Conservation (phyloP, 2,329 filamentous ascomycete species). For the Calonectria leucothoes region DNA sequence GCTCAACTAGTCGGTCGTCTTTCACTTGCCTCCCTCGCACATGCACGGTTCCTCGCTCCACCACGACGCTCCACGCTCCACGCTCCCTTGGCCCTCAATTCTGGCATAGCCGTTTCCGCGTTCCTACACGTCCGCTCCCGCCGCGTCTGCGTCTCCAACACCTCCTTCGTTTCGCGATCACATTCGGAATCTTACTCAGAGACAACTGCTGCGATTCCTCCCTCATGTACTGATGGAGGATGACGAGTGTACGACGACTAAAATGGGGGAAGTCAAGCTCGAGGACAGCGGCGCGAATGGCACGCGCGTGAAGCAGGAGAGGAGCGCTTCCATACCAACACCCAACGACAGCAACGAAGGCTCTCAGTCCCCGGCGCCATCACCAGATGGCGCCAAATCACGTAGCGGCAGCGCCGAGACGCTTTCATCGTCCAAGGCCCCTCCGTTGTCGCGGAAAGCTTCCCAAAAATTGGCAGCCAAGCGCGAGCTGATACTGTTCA, state of each 20-base stretch:
- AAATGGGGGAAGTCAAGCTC: conserved; percentile 58
- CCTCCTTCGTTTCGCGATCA: conserved; percentile 25
- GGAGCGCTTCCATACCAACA: conserved; percentile 53
- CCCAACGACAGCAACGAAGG: conserved; percentile 41
- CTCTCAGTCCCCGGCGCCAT: conserved; percentile 53
- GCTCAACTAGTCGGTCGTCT: conserved; percentile 24
- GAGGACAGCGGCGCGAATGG: conserved; percentile 54
- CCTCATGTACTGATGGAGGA: conserved; percentile 53
- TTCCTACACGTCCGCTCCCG: conserved; percentile 28
- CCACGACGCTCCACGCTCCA: conserved; percentile 40
- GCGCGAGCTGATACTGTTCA: conserved; percentile 75
- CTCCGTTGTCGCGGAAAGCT: conserved; percentile 79
- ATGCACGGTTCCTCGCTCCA: conserved; percentile 43
- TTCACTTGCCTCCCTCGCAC: conserved; percentile 25
- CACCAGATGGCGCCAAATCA: conserved; percentile 59
- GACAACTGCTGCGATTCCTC: conserved; percentile 25
- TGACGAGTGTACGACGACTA: conserved; percentile 53
- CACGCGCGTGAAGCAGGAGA: conserved; percentile 54
- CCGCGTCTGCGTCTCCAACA: conserved; percentile 23
- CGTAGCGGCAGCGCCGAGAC: conserved; percentile 61
- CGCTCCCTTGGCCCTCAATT: conserved; percentile 38
- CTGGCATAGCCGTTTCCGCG: conserved; percentile 34
- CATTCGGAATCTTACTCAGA: conserved; percentile 13
- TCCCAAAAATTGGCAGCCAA: conserved; percentile 74
- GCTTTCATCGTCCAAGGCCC: conserved; percentile 65